Evolutionary conservation across 768 basidiomycete genomes (phyloP).

Genomic region (Trametes meyenii): DNA sequence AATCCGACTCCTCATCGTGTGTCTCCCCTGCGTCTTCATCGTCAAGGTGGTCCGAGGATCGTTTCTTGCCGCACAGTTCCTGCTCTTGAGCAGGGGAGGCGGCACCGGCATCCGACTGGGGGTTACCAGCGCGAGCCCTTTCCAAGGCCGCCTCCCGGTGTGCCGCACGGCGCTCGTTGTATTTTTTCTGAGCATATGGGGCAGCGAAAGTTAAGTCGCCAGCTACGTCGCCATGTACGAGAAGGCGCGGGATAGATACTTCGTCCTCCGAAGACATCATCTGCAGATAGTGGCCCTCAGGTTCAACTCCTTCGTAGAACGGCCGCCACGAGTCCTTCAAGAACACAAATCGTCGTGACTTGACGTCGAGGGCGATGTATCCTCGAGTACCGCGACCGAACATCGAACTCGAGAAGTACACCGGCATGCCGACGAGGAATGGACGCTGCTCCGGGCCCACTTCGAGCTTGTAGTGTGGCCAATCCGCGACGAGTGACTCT

Average conservation of each 20-base stretch:
- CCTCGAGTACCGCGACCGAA: constrained; percentile 10
- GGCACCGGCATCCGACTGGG: too few species aligned
- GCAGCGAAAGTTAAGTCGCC: not conserved
- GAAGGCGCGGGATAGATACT: not conserved
- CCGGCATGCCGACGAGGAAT: not conserved
- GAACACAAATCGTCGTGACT: constrained; percentile 8
- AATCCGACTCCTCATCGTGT: not conserved
- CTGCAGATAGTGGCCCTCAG: constrained; percentile 2
- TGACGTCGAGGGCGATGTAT: constrained; percentile 20
- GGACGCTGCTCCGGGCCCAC: not conserved
- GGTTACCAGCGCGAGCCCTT: too few species aligned
- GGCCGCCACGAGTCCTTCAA: constrained; percentile 22
- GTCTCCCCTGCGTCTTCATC: not conserved
- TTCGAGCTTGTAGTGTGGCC: not conserved
- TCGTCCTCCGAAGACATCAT: not conserved
- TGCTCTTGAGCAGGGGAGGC: not conserved
- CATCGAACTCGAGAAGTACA: not conserved
- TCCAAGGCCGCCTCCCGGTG: not conserved
- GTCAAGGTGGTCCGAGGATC: not conserved
- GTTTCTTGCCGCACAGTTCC: not conserved
- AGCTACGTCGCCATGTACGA: constrained; percentile 8
- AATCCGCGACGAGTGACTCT: not conserved
- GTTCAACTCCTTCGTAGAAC: not conserved
- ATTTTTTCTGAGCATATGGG: not conserved
- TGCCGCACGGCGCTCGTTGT: not conserved